Conservation (phyloP, 305 asterid species). For the Fraxinus angustifolia region DNA sequence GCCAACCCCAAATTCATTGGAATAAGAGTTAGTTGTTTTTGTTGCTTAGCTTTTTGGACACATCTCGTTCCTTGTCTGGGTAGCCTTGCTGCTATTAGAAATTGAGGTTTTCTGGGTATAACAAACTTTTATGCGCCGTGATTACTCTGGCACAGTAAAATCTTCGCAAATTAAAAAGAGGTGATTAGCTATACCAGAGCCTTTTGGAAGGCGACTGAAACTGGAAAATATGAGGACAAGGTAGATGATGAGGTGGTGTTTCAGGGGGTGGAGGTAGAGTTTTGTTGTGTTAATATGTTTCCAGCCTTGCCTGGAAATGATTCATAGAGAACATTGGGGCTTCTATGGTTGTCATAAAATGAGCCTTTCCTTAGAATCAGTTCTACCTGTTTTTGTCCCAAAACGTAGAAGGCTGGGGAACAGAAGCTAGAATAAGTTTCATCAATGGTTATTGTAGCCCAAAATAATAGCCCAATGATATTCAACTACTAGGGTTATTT, state of each 20-base stretch:
- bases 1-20: neutral
- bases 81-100: neutral
- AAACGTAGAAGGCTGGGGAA: neutral
- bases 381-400: neutral
- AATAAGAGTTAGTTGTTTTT: neutral
- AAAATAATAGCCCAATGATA: slow-evolving; percentile 1
- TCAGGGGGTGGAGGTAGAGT: neutral
- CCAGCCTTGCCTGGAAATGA: slow-evolving; percentile 9
- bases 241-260: neutral
- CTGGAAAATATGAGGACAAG: neutral
- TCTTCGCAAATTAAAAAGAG: neutral
- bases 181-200: neutral
- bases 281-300: neutral
- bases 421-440: slow-evolving; percentile 11
- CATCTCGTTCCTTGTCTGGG: neutral
- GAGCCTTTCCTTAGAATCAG: neutral
- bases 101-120: neutral
- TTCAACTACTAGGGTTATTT: neutral
- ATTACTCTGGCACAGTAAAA: neutral
- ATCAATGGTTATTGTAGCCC: slow-evolving; percentile 1
- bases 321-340: neutral
- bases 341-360: neutral
- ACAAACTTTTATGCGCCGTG: neutral
- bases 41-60: neutral
- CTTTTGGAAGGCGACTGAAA: neutral